A percentile compares a stretch with the other conserved stretches of the same genome.
These are phyloP conservation scores for Podila minutissima DNA, from an alignment of 192 early-diverging fungal genomes.

Conservation along the genomic window DNA sequence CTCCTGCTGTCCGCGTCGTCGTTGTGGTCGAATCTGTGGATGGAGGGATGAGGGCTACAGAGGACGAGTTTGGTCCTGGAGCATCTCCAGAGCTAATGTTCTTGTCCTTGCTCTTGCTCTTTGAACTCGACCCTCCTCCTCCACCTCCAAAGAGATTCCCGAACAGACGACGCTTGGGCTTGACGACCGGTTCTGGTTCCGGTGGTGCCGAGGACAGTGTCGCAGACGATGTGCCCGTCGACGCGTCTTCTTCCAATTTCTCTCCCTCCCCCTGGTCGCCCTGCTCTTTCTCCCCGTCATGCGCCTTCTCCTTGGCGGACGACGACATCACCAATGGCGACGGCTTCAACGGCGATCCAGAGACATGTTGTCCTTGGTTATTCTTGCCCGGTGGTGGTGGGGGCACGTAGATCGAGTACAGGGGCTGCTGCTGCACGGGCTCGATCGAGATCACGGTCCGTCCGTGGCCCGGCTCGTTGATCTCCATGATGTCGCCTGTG, in stretches of 20 bases:
- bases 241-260: background rate
- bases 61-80: background rate
- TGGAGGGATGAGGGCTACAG: background rate
- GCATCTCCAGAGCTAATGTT: background rate
- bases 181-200: background rate
- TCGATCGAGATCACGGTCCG: constrained; percentile 26
- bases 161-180: background rate
- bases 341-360: background rate
- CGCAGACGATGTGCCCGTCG: background rate
- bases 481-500: constrained; percentile 46
- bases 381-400: constrained; percentile 8
- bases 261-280: background rate
- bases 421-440: constrained; percentile 40
- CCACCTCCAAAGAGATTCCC: background rate
- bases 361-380: background rate
- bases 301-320: background rate
- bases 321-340: background rate
- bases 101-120: background rate
- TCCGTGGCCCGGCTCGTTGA: constrained; percentile 44
- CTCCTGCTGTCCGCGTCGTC: background rate
- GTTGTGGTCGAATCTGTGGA: background rate
- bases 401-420: constrained; percentile 37
- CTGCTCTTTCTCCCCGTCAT: background rate
- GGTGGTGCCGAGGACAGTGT: background rate
- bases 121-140: background rate